Percentiles rank a stretch among this genome's conserved stretches.
Evolutionary conservation across 805 yeast species (phyloP).

Genomic region (Nakazawaea wyomingensis): DNA sequence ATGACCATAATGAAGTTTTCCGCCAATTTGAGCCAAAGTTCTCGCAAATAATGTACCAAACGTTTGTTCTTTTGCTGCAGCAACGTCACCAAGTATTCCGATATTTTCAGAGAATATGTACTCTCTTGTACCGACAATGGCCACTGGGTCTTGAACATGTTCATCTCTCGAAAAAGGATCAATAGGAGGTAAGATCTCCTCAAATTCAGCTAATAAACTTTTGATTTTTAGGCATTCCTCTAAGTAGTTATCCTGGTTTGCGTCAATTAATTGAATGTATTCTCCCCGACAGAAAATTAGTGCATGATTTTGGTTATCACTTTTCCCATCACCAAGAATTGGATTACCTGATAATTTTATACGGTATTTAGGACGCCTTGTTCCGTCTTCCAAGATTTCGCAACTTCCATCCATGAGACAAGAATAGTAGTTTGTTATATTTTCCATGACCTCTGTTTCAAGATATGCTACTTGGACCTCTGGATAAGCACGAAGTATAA

Average conservation of each 20-base stretch:
- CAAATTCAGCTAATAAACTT: slow-evolving; percentile 71
- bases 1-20: slow-evolving; percentile 82
- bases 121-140: slow-evolving; percentile 80
- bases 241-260: slow-evolving; percentile 77
- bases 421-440: slow-evolving; percentile 47
- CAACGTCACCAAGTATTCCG: slow-evolving; percentile 79
- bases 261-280: slow-evolving; percentile 74
- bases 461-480: slow-evolving; percentile 60
- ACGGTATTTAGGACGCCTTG: slow-evolving; percentile 56
- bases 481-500: slow-evolving; percentile 59
- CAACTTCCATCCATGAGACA: slow-evolving; percentile 70
- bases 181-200: slow-evolving; percentile 35
- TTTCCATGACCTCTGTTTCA: slow-evolving; percentile 44
- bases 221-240: slow-evolving; percentile 80
- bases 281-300: slow-evolving; percentile 75
- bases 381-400: slow-evolving; percentile 51
- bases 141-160: slow-evolving; percentile 52
- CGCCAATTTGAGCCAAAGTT: slow-evolving; percentile 76
- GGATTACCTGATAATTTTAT: slow-evolving; percentile 74
- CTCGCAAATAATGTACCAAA: slow-evolving; percentile 82
- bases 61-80: slow-evolving; percentile 86
- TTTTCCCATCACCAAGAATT: slow-evolving; percentile 78
- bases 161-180: slow-evolving; percentile 26
- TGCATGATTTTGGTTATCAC: slow-evolving; percentile 79
- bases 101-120: slow-evolving; percentile 79